Evolutionary conservation across 495 filamentous ascomycete genomes (phyloP).

Genomic region (Aspergillus affinis): DNA sequence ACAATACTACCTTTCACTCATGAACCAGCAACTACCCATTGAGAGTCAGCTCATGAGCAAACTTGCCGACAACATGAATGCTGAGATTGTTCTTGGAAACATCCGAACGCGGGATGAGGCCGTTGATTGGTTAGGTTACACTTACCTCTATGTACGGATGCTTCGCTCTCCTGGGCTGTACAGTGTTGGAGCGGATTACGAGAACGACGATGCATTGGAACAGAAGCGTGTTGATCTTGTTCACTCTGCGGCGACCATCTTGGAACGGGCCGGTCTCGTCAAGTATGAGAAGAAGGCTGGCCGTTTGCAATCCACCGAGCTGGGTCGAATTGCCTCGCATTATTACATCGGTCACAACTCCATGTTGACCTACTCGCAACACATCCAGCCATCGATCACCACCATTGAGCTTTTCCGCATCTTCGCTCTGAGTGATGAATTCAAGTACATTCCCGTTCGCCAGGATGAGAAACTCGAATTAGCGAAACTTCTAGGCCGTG

Average conservation of each 20-base stretch:
- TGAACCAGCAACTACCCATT: constrained; percentile 97
- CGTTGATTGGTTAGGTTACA: constrained; percentile 98
- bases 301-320: constrained; percentile 84
- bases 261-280: constrained; percentile 84
- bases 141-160: constrained; percentile 98
- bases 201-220: constrained; percentile 85
- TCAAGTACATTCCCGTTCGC: constrained; percentile 97
- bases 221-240: constrained; percentile 96
- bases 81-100: constrained; percentile 93
- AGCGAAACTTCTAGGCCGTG: constrained; percentile 82
- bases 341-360: constrained; percentile 98
- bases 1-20: constrained; percentile 91
- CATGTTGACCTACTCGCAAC: constrained; percentile 94
- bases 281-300: constrained; percentile 96
- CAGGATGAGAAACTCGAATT: constrained; percentile 98
- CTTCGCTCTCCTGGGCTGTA: constrained; percentile 93
- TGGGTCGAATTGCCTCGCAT: constrained; percentile 92
- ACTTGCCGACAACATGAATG: constrained; percentile 94
- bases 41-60: constrained; percentile 94
- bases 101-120: constrained; percentile 91
- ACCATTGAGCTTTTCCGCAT: constrained; percentile 94
- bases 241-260: constrained; percentile 84
- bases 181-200: constrained; percentile 92
- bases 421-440: constrained; percentile 97
- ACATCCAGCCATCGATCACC: constrained; percentile 88